Evolutionary conservation across 768 basidiomycete species (phyloP).

Genomic region (Holtermannia corniformis): DNA sequence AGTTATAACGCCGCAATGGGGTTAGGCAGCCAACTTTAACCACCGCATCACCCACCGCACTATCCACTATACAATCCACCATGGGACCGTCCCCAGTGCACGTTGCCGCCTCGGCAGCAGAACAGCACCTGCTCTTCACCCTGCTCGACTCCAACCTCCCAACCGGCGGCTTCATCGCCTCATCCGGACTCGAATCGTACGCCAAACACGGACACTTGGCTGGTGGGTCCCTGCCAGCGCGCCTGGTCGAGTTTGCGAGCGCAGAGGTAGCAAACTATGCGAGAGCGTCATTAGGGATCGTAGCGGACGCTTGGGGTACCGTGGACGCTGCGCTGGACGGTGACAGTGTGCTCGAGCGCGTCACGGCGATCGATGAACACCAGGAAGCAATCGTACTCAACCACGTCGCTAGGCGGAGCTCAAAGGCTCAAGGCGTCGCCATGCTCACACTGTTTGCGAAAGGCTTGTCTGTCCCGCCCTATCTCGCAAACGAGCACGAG

Average conservation of each 20-base stretch:
- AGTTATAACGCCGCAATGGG: no score
- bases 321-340: constrained; percentile 1
- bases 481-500: constrained; percentile 11
- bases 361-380: constrained; percentile 58
- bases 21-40: no score
- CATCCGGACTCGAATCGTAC: constrained; percentile 84
- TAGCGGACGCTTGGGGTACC: constrained; percentile 51
- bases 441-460: constrained; percentile 78
- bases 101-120: constrained; percentile 5
- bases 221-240: constrained; percentile 27
- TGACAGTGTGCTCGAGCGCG: constrained; percentile 42
- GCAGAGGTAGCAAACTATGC: constrained; percentile 56
- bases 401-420: constrained; percentile 77
- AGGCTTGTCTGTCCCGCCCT: constrained; percentile 56
- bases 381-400: constrained; percentile 84
- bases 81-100: no score
- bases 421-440: constrained; percentile 83
- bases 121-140: constrained; percentile 36
- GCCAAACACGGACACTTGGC: constrained; percentile 67
- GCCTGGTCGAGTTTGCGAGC: constrained; percentile 17
- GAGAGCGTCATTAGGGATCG: constrained; percentile 64
- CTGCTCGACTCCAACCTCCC: constrained; percentile 77
- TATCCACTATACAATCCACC: no score
- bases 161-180: constrained; percentile 93
- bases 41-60: no score